phyloP scores from a whole-genome alignment of 371 early-diverging fungal genomes.

The Syncephalastrum racemosum region DNA sequence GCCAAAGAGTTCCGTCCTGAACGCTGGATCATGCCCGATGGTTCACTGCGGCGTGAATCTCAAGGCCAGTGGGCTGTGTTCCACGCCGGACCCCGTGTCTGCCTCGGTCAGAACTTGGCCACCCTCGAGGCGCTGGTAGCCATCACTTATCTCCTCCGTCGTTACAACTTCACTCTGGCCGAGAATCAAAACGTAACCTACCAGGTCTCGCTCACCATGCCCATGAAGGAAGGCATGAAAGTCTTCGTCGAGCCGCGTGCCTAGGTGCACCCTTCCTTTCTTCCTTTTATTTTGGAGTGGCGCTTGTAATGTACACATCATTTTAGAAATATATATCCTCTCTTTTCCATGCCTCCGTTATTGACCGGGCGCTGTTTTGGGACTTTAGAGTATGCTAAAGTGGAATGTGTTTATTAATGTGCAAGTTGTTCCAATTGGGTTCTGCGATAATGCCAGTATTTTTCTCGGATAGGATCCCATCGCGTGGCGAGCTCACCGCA shows the following conservation, averaged over 20 bases:
- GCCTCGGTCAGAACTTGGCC: conserved; percentile 54
- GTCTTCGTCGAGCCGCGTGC: conserved; percentile 27
- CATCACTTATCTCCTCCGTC: conserved; percentile 33
- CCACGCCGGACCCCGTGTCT: conserved; percentile 73
- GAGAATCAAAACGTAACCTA: conserved; percentile 38
- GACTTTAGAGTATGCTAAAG: too few species aligned
- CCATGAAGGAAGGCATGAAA: conserved; percentile 48
- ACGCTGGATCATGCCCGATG: conserved; percentile 52
- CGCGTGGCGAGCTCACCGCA: conserved; percentile 61
- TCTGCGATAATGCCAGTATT: conserved; percentile 77
- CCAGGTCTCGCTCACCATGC: conserved; percentile 39
- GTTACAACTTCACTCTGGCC: conserved; percentile 40
- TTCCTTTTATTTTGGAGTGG: too few species aligned
- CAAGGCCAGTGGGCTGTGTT: conserved; percentile 55
- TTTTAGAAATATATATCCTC: too few species aligned
- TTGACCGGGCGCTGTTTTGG: too few species aligned
- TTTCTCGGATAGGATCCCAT: conserved; percentile 65
- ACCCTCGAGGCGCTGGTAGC: conserved; percentile 45
- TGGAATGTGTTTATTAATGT: not conserved
- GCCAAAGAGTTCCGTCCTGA: conserved; percentile 61
- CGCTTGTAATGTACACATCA: too few species aligned
- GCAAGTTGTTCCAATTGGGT: conserved; percentile 26
- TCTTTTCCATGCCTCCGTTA: too few species aligned
- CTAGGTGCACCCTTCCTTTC: too few species aligned
- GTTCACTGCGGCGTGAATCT: conserved; percentile 38